Base-by-base conservation (phyloP, 768 basidiomycete species). In the Trametes cingulata region DNA sequence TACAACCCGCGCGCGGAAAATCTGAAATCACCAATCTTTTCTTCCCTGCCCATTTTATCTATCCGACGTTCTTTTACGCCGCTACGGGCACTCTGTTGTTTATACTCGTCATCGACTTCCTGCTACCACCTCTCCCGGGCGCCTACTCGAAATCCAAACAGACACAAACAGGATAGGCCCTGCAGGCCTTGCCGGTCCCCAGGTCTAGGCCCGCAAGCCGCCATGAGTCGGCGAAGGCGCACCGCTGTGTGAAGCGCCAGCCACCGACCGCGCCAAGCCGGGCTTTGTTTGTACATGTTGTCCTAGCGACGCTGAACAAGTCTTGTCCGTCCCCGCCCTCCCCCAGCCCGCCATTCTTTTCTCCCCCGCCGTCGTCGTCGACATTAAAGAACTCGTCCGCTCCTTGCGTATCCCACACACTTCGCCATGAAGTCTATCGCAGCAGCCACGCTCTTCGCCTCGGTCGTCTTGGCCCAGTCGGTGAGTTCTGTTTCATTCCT, bases 351-450 rank as follows among this genome's bases (percentile, higher is more conserved):
- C 61, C 61, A 43, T 52, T 58, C 56, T 51, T 52, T 51, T 33
- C 52, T 49, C 47, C 65, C 41, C 66, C 68, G 57, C 59, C 69
- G 73, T 73, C 72, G 68, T 71, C 72, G 67, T 72, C 69, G 73
- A 73, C 73, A 60, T 58, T 70, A 71, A 70, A 72, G 65, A 74
- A 74, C 68, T 52, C 70, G 72, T 75, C 74, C 77, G 62, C 66
- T 76, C 77, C 29, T 75, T 77, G 48, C 59, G 45, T 43, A 40
- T 39, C 39, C 49, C 57, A 60, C 41, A 48, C 43, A 65, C 65
- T 62, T 70, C 74, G 74, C 78, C 78, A 72, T 87, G 73, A 84
- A 78, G 66, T 80, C 80, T 17, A 70, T 88, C 65, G 77, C 82
- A 52, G 65, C 86, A 52, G 43, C 84, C 37, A 80, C 86, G 40